Percentiles rank a stretch among this genome's conserved stretches.
Conservation (phyloP, 768 basidiomycete species). For the Hemileccinum rubropunctum region DNA sequence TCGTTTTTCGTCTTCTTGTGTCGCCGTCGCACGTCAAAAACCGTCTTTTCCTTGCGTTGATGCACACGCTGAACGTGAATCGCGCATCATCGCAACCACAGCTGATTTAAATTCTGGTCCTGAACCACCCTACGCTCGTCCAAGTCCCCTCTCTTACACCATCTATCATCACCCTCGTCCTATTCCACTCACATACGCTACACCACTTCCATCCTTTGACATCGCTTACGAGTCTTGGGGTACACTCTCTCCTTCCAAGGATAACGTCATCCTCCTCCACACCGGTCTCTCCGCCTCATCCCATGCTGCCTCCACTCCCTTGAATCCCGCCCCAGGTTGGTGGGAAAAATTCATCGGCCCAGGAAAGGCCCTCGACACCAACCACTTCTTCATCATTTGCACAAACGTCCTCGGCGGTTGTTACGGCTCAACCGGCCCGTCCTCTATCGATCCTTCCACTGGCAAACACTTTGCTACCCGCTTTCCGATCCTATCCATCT, state of each 20-base stretch:
- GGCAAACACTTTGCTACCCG: constrained; percentile 79
- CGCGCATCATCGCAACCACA: constrained; percentile 39
- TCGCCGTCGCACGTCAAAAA: not conserved
- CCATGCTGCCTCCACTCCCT: constrained; percentile 80
- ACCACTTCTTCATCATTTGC: constrained; percentile 90
- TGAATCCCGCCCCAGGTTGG: constrained; percentile 87
- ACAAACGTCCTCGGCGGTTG: constrained; percentile 97
- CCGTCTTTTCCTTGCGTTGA: constrained; percentile 76
- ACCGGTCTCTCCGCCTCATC: constrained; percentile 96
- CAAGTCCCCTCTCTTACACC: constrained; percentile 70
- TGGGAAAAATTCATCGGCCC: constrained; percentile 99
- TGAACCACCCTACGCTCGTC: constrained; percentile 80
- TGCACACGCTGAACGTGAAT: constrained; percentile 71
- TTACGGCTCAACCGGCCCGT: constrained; percentile 96
- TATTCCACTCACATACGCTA: constrained; percentile 64
- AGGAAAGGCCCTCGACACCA: constrained; percentile 89
- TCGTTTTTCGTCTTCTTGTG: not conserved
- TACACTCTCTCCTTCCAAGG: constrained; percentile 65
- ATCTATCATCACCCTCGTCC: constrained; percentile 61
- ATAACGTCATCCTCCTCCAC: constrained; percentile 93
- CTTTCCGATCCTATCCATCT: constrained; percentile 90
- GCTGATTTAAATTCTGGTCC: constrained; percentile 74
- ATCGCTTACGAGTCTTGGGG: constrained; percentile 99
- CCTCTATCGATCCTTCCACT: constrained; percentile 69
- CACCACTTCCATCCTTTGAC: constrained; percentile 64